A percentile compares a stretch with the other conserved stretches of the same genome.
Evolutionary conservation across 2,329 filamentous ascomycete species (phyloP).

Genomic region (Penicillium vulpinum): DNA sequence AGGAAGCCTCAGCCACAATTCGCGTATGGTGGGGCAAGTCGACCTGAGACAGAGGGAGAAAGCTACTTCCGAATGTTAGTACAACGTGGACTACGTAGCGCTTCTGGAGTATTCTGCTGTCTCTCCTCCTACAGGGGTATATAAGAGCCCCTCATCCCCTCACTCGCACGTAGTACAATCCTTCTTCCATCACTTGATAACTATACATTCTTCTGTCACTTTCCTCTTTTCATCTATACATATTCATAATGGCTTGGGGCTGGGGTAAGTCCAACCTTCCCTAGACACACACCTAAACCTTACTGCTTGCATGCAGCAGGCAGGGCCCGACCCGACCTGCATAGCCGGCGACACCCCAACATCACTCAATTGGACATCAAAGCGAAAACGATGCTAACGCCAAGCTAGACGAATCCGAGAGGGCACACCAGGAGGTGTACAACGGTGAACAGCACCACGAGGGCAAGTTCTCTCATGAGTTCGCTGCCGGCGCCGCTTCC

Average conservation of each 20-base stretch:
- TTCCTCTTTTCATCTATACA: constrained; percentile 6
- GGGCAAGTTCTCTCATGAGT: constrained; percentile 68
- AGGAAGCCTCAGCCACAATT: constrained; percentile 14
- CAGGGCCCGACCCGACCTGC: constrained; percentile 1
- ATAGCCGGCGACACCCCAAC: not conserved
- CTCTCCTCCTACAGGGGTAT: constrained; percentile 13
- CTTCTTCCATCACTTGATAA: too few relatives aligned
- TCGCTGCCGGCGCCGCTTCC: constrained; percentile 71
- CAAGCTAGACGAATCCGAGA: constrained; percentile 51
- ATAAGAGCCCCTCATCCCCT: constrained; percentile 19
- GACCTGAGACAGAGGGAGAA: constrained; percentile 18
- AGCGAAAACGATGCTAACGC: constrained; percentile 5
- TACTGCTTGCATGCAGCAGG: constrained; percentile 1
- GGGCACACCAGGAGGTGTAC: constrained; percentile 58
- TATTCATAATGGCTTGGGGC: constrained; percentile 38
- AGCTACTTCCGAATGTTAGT: not conserved
- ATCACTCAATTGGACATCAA: not conserved
- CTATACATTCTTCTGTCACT: constrained; percentile 4
- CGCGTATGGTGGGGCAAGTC: constrained; percentile 16
- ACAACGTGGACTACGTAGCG: constrained; percentile 11
- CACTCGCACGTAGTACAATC: not conserved
- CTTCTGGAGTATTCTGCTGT: constrained; percentile 16
- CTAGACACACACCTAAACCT: not conserved
- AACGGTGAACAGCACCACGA: constrained; percentile 54
- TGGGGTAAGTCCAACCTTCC: constrained; percentile 30